Base-by-base conservation (phyloP, 1,284 basidiomycete species). In the Trichosporon faecale region DNA sequence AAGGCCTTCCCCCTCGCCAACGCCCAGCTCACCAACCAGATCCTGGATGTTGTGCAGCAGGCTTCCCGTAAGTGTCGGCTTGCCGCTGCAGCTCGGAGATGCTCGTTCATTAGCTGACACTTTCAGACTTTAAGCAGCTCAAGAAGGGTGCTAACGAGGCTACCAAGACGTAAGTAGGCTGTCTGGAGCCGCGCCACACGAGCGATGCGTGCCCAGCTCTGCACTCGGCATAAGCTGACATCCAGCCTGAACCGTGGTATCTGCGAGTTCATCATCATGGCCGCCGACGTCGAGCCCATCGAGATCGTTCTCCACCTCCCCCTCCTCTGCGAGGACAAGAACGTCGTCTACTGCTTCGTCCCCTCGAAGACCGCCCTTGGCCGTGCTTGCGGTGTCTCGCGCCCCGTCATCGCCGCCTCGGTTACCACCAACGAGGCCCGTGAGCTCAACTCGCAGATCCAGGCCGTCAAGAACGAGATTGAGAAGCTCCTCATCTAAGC, bases 321-420 rank as follows among this genome's bases (percentile, higher is more conserved):
- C 60, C 87, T 99, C 68, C 88, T 99, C 57, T 99, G 97, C 83
- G 97, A 99, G 85, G 97, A 99, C 87, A 99, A 99, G 94, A 97
- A 97, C 86, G 95, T 98, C 64, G 93, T 93, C 14, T 65, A 66
- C 68, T 65, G 66, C 65, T 69, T 69, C 68, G 61, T 70, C 49
- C 66, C 71, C 60, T 68, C 67, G 8, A 72, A 72, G 71, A 72
- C 71, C 52, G 71, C 93, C 21, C 88, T 99, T 44, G 97, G 96
- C 64, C 89, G 96, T 69, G 96, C 96, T 52, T 99, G 96, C 85
- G 94, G 95, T 74, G 96, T 99, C 66, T 91, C 93, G 55, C 87
- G 97, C 73, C 93, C 96, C 46, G 97, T 99, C 76, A 98, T 99
- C 74, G 90, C 96, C 73, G 93, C 91, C 64, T 95, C 92, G 77